These are phyloP conservation scores for Coprinopsis sp. DNA, from an alignment of 768 basidiomycete genomes.

Conservation along the genomic window DNA sequence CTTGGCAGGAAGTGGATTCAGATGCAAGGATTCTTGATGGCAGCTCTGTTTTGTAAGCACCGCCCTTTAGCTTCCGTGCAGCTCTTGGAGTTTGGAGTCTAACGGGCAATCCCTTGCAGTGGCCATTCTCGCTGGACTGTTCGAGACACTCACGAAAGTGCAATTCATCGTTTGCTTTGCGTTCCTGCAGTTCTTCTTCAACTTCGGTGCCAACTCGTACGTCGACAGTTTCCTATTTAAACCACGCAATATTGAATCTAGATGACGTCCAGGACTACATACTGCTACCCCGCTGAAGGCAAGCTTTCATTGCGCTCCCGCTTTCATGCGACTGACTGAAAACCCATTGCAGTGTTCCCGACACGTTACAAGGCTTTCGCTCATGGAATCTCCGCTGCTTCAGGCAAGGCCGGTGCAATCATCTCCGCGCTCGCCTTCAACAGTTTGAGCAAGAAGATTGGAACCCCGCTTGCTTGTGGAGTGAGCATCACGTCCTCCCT, in stretches of 20 bases:
- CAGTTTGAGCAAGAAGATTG: conserved; percentile 52
- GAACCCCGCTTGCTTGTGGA: conserved; percentile 69
- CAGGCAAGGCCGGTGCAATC: conserved; percentile 74
- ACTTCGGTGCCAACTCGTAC: conserved; percentile 72
- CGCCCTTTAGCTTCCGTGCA: background rate
- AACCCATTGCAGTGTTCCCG: conserved; percentile 53
- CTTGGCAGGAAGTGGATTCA: conserved; percentile 75
- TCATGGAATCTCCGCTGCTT: conserved; percentile 71
- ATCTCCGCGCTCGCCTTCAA: conserved; percentile 73
- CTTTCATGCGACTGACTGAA: background rate
- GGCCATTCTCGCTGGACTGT: conserved; percentile 64
- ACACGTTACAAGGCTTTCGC: conserved; percentile 70
- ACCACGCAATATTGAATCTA: background rate
- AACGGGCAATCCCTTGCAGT: conserved; percentile 30
- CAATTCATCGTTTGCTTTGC: conserved; percentile 72
- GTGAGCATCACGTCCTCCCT: conserved; percentile 35
- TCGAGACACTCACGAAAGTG: conserved; percentile 48
- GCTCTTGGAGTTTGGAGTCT: background rate
- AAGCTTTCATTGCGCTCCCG: background rate
- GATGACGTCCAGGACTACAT: conserved; percentile 43
- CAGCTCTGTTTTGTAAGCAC: conserved; percentile 59
- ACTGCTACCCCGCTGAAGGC: conserved; percentile 65
- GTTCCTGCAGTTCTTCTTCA: conserved; percentile 77
- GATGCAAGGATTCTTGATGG: conserved; percentile 65
- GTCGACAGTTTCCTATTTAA: conserved; percentile 17